These are phyloP conservation scores for Speleostelium caveatum DNA, from an alignment of 78 protist genomes.

Conservation along the genomic window DNA sequence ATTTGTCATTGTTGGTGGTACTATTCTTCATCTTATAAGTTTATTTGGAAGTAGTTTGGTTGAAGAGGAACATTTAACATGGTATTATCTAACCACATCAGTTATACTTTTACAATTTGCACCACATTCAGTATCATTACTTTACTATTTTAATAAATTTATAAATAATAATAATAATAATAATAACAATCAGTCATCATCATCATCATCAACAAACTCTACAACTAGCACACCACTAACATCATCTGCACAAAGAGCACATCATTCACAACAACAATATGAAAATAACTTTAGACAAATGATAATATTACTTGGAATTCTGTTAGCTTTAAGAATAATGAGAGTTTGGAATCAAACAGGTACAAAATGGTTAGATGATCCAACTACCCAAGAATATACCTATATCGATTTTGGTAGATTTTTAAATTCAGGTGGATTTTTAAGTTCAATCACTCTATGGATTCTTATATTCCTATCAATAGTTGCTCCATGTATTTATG, in stretches of 20 bases:
- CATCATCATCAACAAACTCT: not conserved
- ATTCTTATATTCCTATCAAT: slow-evolving; percentile 14
- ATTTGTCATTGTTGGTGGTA: slow-evolving; percentile 61
- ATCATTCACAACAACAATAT: not conserved
- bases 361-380: slow-evolving; percentile 80
- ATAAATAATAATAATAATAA: not conserved
- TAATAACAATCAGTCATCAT: not conserved
- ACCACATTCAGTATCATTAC: slow-evolving; percentile 43
- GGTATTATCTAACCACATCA: slow-evolving; percentile 73
- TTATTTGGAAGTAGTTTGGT: slow-evolving; percentile 81
- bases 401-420: slow-evolving; percentile 62
- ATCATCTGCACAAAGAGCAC: not conserved
- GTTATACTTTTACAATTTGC: slow-evolving; percentile 47
- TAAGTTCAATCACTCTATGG: not conserved
- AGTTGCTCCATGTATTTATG: slow-evolving; percentile 32
- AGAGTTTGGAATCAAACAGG: slow-evolving; percentile 88
- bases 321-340: slow-evolving; percentile 46
- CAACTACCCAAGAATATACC: slow-evolving; percentile 1
- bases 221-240: too few species aligned
- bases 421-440: not conserved
- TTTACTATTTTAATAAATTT: slow-evolving; percentile 19
- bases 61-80: slow-evolving; percentile 86
- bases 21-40: slow-evolving; percentile 53
- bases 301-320: slow-evolving; percentile 41
- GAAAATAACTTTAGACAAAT: not conserved